Base-by-base conservation (phyloP, 345 rosid genomes). In the Dipteronia sinensis region DNA sequence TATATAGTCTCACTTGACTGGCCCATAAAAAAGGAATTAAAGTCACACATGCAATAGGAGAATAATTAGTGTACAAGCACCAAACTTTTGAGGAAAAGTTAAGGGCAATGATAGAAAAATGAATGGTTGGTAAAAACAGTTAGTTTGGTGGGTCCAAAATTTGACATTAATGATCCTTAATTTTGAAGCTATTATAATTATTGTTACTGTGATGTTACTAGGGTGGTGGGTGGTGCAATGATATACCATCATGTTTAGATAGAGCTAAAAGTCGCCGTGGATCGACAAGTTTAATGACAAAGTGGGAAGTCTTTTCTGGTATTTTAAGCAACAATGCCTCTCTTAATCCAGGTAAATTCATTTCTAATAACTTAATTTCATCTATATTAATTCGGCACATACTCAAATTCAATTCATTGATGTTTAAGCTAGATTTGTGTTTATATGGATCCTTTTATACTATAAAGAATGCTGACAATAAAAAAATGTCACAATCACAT, bases 151-250 rank as follows among this genome's bases (percentile, higher is more conserved):
- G 82, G 77, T 53, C 81, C 74, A 72, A 46, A 59, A 6, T 31
- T 69, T 69, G 69, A 74, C 27, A 71, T 75, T 75, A 38, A 20
- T 20, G 46, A 25, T 63, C 61, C 22, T 38, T 31, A 77, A 69
- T 61, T 20, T 42, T 3, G 40, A 73, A 22, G 42, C 7, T 19
- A 7, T 20, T n/a, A 58, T 58, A 3, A 40, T 34, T 31, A 23
- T 13, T 8, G 6, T 61, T 3, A 9, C 4, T 6, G 1, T 11
- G 49, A 44, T 44, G 3, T 40, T 7, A 8, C 16, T 22, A 96
- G 99, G 98, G 99, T 82, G 99, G 99, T 78, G 99, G 97, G 76
- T 96, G 98, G 99, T 96, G 99, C 68, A 92, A 96, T 82, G 96
- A 93, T 82, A 70, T 92, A 65, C 75, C 76, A 79, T 91, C 98